phyloP scores from a whole-genome alignment of 2,329 filamentous ascomycete genomes.

The Daldinia sp. region DNA sequence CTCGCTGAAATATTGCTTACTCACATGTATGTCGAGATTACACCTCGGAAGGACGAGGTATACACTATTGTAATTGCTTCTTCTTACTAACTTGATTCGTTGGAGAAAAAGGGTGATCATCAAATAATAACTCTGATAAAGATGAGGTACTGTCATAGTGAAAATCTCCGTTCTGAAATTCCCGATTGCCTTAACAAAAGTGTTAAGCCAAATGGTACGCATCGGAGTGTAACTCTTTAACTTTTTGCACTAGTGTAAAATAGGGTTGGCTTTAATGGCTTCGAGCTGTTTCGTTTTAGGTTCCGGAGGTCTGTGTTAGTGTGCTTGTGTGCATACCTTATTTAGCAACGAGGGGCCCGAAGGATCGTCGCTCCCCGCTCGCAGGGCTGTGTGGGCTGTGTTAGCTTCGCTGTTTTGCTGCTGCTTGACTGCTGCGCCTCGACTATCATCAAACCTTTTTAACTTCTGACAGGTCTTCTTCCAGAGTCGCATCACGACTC shows the following conservation, averaged over 20 bases:
- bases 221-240: conserved; percentile 5
- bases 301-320: conserved; percentile 5
- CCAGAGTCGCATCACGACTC: background rate
- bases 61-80: too few relatives aligned
- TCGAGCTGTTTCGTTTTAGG: conserved; percentile 8
- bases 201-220: too few relatives aligned
- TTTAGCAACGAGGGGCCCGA: conserved; percentile 28
- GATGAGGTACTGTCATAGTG: background rate
- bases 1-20: too few relatives aligned
- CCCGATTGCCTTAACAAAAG: conserved; percentile 29
- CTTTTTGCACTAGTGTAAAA: conserved; percentile 6
- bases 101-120: too few relatives aligned
- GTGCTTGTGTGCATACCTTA: conserved; percentile 8
- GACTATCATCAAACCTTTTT: conserved; percentile 21
- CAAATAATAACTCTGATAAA: too few relatives aligned
- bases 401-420: conserved; percentile 9
- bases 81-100: too few relatives aligned
- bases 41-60: too few relatives aligned
- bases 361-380: conserved; percentile 38
- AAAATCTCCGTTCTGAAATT: conserved; percentile 11
- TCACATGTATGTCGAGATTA: too few relatives aligned
- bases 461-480: background rate
- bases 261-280: conserved; percentile 9
- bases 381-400: conserved; percentile 35
- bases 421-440: conserved; percentile 26